Conservation (phyloP, 202 grass and related monocot genomes). For the Miscanthus sacchariflorus region DNA sequence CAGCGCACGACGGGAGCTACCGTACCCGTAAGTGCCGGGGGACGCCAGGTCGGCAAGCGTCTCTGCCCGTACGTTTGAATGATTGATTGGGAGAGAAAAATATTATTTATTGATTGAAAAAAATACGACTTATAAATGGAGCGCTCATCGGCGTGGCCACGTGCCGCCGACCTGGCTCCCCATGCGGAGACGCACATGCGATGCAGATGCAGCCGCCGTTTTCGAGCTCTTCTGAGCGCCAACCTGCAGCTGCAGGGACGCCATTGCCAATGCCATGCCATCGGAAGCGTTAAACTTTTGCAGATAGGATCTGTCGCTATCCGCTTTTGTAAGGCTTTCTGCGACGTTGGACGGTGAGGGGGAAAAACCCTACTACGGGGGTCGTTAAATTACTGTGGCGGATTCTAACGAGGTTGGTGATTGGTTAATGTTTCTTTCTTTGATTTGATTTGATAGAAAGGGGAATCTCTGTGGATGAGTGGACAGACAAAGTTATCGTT, state of each 20-base stretch:
- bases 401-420: not conserved
- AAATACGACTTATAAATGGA: too few species aligned
- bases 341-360: conserved; percentile 32
- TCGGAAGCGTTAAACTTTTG: conserved; percentile 27
- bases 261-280: not conserved
- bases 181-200: not conserved
- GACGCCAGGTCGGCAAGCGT: not conserved
- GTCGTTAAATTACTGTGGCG: not conserved
- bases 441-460: not conserved
- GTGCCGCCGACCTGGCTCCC: conserved; percentile 16
- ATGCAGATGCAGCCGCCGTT: not conserved
- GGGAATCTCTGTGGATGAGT: conserved; percentile 26
- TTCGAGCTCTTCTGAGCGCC: conserved; percentile 5
- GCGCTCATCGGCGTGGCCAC: not conserved
- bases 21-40: not conserved
- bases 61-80: too few species aligned
- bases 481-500: conserved; percentile 27
- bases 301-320: conserved; percentile 18
- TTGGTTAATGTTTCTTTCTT: conserved; percentile 22
- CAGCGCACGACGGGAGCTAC: not conserved
- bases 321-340: conserved; percentile 8
- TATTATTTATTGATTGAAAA: too few species aligned
- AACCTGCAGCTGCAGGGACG: not conserved
- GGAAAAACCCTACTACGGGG: not conserved
- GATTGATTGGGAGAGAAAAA: too few species aligned